A percentile compares a stretch with the other conserved stretches of the same genome.
Evolutionary conservation across 106 monocot species (phyloP).

Genomic region (Triglochin maritima): DNA sequence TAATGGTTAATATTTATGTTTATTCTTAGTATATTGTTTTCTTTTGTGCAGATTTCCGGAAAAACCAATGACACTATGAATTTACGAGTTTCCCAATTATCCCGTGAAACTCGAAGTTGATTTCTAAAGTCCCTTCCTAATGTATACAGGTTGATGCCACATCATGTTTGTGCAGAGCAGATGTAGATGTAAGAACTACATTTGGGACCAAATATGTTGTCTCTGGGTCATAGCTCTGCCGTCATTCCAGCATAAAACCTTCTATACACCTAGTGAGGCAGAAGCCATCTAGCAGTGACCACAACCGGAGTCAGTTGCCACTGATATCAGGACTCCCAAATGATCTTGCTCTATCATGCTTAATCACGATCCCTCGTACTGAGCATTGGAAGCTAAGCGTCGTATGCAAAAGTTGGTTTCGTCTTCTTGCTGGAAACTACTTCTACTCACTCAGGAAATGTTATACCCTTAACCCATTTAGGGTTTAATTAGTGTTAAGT

Average conservation of each 20-base stretch:
- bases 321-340: slow-evolving; percentile 17
- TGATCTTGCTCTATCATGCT: slow-evolving; percentile 19
- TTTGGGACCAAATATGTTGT: slow-evolving; percentile 18
- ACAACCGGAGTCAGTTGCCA: slow-evolving; percentile 1
- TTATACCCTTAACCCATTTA: no score
- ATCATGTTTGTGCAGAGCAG: slow-evolving; percentile 18
- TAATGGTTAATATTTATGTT: no score
- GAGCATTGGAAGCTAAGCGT: slow-evolving; percentile 15
- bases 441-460: slow-evolving; percentile 16
- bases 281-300: slow-evolving; percentile 4
- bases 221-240: slow-evolving; percentile 16
- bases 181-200: slow-evolving; percentile 18
- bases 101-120: no score
- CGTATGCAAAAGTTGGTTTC: slow-evolving; percentile 17
- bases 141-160: slow-evolving; percentile 17
- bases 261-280: background rate
- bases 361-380: slow-evolving; percentile 16
- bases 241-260: slow-evolving; percentile 16
- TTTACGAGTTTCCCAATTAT: no score
- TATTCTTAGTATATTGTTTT: no score
- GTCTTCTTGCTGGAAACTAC: slow-evolving; percentile 17
- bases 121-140: background rate
- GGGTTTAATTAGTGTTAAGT: no score
- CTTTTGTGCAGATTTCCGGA: no score
- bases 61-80: no score